Conservation (phyloP, 148 eudicot species). For the Cornus kousa region DNA sequence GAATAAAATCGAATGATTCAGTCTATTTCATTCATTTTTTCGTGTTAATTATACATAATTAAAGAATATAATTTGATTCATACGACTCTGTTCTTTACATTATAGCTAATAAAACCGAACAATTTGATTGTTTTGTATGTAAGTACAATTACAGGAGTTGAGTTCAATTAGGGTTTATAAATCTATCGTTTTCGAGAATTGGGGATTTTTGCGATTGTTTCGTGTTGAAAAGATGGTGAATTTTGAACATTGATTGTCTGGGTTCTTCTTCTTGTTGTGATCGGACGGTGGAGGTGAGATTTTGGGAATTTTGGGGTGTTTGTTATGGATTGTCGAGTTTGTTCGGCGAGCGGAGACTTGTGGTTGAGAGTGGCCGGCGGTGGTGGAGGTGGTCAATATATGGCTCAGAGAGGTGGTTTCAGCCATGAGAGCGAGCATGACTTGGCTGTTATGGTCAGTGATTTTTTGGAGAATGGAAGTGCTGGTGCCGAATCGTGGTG, state of each 20-base stretch:
- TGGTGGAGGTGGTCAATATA: constrained; percentile 19
- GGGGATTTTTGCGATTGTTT: neutral
- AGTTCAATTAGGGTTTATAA: neutral
- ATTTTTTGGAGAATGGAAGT: constrained; percentile 76
- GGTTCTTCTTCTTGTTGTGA: neutral
- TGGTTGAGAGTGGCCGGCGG: constrained; percentile 38
- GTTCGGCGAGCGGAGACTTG: constrained; percentile 31
- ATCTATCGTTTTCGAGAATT: neutral
- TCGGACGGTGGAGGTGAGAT: neutral
- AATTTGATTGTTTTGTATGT: too few relatives aligned
- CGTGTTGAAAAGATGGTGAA: neutral
- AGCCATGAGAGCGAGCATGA: constrained; percentile 89
- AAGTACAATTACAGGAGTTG: neutral
- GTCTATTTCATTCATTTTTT: too few relatives aligned
- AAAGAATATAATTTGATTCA: neutral
- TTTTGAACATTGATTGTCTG: neutral
- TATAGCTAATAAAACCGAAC: too few relatives aligned
- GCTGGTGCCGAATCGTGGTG: constrained; percentile 55
- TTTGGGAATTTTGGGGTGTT: neutral
- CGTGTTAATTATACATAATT: neutral
- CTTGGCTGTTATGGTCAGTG: constrained; percentile 77
- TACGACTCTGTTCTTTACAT: neutral
- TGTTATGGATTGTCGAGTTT: constrained; percentile 50
- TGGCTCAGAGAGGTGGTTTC: constrained; percentile 25
- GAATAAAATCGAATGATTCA: neutral